Percentiles rank a stretch among this genome's conserved stretches.
These are phyloP conservation scores for Globisporangium barbulae DNA, from an alignment of 352 stramenopile species.

Conservation along the genomic window DNA sequence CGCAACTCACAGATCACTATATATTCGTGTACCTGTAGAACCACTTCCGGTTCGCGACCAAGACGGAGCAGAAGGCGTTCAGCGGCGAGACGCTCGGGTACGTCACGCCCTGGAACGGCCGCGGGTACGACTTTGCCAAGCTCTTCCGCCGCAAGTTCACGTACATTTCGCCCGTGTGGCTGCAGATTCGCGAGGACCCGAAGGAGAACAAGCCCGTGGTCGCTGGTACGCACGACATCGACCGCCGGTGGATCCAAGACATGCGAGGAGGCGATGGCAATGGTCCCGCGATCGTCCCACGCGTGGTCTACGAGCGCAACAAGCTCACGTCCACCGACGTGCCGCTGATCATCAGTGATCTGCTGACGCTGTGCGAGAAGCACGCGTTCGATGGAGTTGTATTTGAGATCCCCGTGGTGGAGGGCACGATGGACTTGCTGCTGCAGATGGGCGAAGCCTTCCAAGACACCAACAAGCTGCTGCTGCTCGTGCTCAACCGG, in stretches of 20 bases:
- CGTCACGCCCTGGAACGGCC: slow-evolving; percentile 79
- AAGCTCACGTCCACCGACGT: slow-evolving; percentile 46
- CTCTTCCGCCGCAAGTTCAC: slow-evolving; percentile 71
- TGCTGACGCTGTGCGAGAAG: slow-evolving; percentile 37
- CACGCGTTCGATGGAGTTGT: slow-evolving; percentile 69
- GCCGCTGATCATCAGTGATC: slow-evolving; percentile 43
- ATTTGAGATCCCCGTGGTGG: slow-evolving; percentile 71
- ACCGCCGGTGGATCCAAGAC: slow-evolving; percentile 48
- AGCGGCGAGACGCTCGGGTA: slow-evolving; percentile 62
- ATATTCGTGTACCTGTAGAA: slow-evolving; percentile 14
- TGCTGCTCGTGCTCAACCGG: slow-evolving; percentile 63
- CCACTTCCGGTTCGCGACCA: slow-evolving; percentile 29
- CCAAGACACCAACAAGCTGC: slow-evolving; percentile 38
- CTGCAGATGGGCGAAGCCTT: slow-evolving; percentile 52
- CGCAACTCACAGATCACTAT: not conserved
- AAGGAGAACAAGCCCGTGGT: slow-evolving; percentile 42
- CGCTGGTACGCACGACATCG: slow-evolving; percentile 72
- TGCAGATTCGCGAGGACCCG: slow-evolving; percentile 64
- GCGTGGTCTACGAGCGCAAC: slow-evolving; percentile 80
- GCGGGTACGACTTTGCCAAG: slow-evolving; percentile 72
- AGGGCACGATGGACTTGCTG: slow-evolving; percentile 60
- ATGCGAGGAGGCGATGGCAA: slow-evolving; percentile 30
- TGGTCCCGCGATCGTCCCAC: slow-evolving; percentile 59
- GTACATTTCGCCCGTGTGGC: slow-evolving; percentile 79
- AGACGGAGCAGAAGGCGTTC: slow-evolving; percentile 28